Conservation (phyloP, 305 asterid species). For the Salvia sclarea region DNA sequence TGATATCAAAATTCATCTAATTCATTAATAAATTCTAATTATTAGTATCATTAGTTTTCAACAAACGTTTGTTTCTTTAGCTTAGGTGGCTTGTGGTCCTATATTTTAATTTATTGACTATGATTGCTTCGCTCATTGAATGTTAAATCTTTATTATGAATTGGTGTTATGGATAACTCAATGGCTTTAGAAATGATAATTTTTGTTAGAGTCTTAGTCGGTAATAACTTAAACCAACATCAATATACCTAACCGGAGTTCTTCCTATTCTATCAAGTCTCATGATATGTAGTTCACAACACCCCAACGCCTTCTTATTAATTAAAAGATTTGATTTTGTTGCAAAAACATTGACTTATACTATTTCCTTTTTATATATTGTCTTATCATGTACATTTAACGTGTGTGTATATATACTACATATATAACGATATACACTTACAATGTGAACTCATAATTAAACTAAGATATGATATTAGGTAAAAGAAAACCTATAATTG, state of each 20-base stretch:
- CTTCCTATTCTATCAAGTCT: background rate
- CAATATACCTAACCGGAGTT: constrained; percentile 7
- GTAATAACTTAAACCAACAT: constrained; percentile 12
- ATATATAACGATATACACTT: background rate
- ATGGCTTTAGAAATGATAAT: background rate
- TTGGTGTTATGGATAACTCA: constrained; percentile 8
- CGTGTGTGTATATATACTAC: background rate
- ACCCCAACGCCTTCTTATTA: background rate
- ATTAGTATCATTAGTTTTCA: background rate
- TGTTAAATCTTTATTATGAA: background rate
- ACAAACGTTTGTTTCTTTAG: too few species aligned
- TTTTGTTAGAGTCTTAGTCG: background rate
- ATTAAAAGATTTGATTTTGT: too few species aligned
- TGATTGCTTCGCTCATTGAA: constrained; percentile 17
- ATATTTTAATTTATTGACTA: background rate
- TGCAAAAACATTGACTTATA: background rate
- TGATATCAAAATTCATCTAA: background rate
- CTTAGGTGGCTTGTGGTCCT: constrained; percentile 12
- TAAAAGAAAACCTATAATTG: background rate
- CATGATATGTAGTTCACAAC: background rate
- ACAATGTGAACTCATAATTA: background rate
- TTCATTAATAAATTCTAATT: background rate
- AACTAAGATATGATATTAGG: background rate
- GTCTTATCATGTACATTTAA: background rate
- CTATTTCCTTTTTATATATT: background rate